These are phyloP conservation scores for Gymnopilus dilepis DNA, from an alignment of 768 basidiomycete species.

Conservation along the genomic window DNA sequence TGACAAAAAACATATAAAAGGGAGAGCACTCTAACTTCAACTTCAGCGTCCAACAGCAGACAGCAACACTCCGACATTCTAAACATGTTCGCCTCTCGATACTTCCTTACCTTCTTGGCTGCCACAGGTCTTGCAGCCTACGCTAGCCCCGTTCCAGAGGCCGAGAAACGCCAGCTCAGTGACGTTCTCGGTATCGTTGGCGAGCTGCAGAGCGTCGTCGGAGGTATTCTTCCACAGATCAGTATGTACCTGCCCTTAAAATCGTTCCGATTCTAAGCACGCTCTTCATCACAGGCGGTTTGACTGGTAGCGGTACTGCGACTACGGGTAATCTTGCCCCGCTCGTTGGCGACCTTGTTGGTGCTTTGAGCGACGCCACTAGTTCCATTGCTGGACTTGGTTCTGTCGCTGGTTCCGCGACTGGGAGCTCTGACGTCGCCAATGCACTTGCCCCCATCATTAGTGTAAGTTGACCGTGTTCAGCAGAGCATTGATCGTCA, in stretches of 20 bases:
- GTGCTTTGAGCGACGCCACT: not conserved
- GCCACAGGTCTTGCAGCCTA: not conserved
- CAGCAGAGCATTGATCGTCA: too few species aligned
- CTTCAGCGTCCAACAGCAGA: not conserved
- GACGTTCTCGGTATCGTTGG: conserved; percentile 2
- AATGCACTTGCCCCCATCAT: not conserved
- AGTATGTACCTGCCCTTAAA: too few species aligned
- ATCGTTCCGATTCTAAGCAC: too few species aligned
- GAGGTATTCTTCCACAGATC: not conserved
- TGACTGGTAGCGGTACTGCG: not conserved
- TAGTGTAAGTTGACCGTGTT: not conserved
- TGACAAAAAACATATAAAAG: conserved; percentile 3
- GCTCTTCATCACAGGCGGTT: not conserved
- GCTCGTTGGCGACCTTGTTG: not conserved
- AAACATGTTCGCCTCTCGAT: conserved; percentile 12
- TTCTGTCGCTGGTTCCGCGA: not conserved
- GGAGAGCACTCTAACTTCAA: not conserved
- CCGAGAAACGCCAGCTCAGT: conserved; percentile 3
- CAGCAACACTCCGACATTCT: not conserved
- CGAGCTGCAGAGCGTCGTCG: not conserved
- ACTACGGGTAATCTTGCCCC: not conserved
- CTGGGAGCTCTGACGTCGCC: conserved; percentile 1
- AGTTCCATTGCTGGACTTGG: not conserved
- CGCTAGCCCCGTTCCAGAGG: not conserved
- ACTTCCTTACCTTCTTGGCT: conserved; percentile 5